Base-by-base conservation (phyloP, 2,329 filamentous ascomycete genomes). In the Trichophyton equinum region DNA sequence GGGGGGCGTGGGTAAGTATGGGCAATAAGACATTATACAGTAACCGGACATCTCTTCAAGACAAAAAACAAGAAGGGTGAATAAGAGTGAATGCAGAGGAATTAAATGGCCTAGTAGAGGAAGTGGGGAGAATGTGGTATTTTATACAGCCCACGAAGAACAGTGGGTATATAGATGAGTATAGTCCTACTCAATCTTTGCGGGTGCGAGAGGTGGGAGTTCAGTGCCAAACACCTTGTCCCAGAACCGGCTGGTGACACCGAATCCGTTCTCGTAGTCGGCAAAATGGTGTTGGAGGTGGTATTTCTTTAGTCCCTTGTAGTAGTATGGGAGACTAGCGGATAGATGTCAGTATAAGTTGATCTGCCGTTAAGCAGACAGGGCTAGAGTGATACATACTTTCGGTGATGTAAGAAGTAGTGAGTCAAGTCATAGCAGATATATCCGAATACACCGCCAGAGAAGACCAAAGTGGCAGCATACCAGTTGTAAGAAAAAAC, bases 221-320 rank as follows among this genome's bases (percentile, higher is more conserved):
- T 95, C 87, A 1, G 94, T 99, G 66, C 91, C 90, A 71, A 99
- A 99, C 5, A 99, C 77, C 57, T 77, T 78, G 73, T 99, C 94
- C 94, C 94, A 99, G 80, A 99, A 96, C 66, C 86, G 85, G 79
- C 88, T 96, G 36, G 92, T 96, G 58, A 99, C 92, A 61, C 94
- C 94, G 68, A 97, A 99, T 59, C 94, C 94, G 66, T 96, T 92
- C 75, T 99, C 88, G 73, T 95, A 99, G 73, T 99, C 94, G 64
- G 94, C 89, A 75, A 96, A 99, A 77, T 99, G 94, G 73, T 99
- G 94, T 72, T 91, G 85, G 33, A 99, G 85, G 72, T 99, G 94
- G 71, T 96, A 95, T 76, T 96, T 97, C 85, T 99, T 99, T 68
- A 97, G 83, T 65, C 85, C 81, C 75, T 88, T 89, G 78, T 95